Evolutionary conservation across 192 early-diverging fungal genomes (phyloP).

Genomic region (Jimgerdemannia lactiflua): DNA sequence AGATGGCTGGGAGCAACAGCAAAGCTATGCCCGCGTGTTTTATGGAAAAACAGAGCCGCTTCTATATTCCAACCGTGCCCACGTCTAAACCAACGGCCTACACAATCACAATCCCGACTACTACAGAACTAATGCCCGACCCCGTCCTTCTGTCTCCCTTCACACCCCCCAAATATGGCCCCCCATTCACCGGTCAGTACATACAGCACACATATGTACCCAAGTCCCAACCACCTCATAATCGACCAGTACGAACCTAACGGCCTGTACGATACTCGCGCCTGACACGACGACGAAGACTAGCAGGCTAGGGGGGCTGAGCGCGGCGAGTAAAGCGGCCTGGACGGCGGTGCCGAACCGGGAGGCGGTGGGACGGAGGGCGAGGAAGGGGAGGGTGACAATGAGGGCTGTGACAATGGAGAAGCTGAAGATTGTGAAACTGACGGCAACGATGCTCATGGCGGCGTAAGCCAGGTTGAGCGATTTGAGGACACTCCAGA

Average conservation of each 20-base stretch:
- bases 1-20: too few relatives aligned
- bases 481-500: conserved; percentile 56
- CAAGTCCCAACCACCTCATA: conserved; percentile 62
- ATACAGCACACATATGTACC: conserved; percentile 61
- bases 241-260: conserved; percentile 53
- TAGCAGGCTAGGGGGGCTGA: conserved; percentile 53
- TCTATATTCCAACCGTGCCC: too few relatives aligned
- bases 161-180: conserved; percentile 9
- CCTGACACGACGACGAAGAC: conserved; percentile 34
- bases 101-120: neutral
- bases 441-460: conserved; percentile 57
- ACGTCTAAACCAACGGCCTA: neutral
- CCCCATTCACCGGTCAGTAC: conserved; percentile 64
- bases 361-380: conserved; percentile 38
- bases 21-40: too few relatives aligned
- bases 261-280: conserved; percentile 35
- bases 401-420: conserved; percentile 55
- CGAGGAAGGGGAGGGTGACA: conserved; percentile 56
- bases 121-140: neutral
- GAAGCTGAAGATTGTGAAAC: conserved; percentile 71
- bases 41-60: too few relatives aligned
- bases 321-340: conserved; percentile 39
- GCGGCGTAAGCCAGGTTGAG: conserved; percentile 51
- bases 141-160: neutral
- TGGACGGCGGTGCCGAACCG: conserved; percentile 32